Evolutionary conservation across 2,329 filamentous ascomycete species (phyloP), one percentile per base, ranked within the genome.

Genomic region (Fusarium sp.): DNA sequence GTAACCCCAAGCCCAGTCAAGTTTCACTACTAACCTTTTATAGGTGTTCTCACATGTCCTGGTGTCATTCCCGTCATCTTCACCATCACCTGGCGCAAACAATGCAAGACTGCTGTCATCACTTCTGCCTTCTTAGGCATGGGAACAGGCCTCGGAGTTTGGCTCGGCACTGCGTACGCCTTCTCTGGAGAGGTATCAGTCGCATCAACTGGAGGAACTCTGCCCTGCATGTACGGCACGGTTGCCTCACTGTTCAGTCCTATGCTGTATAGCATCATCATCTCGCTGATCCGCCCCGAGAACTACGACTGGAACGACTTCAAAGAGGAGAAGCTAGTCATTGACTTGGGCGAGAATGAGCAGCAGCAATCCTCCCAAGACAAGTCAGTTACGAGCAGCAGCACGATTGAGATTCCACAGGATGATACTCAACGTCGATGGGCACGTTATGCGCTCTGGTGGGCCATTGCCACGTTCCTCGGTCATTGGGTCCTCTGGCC

Each of bases 191-290:
- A 57, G 3, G 33, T 57, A 1, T 36, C 33, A 35, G 22, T 57
- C 1, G 20, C 33, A 57, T 57, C 54, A 0, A 88, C 87, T 0
- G 86, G 85, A 2, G 74, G 81, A 47, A 83, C 84, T 0, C 74
- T 87, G 0, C 86, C 87, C 1, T 87, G 85, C 69, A 80, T 88
- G 14, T 88, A 86, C 61, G 87, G 86, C 7, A 86, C 85, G 0
- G 82, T 88, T 0, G 85, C 84, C 0, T 87, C 86, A 2, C 76
- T 80, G 18, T 71, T 85, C 38, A 79, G 78, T 40, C 82, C 84
- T 0, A 66, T 81, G 5, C 70, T 81, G 3, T 86, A 85, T 68
- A 85, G 85, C 0, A 62, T 85, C 11, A 35, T 84, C 10, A 84
- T 88, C 60, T 86, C 86, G 0, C 73, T 84, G 1, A 54, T 84